These are phyloP conservation scores for Fagopyrum homotropicum DNA, from an alignment of 148 eudicot species.

Conservation along the genomic window DNA sequence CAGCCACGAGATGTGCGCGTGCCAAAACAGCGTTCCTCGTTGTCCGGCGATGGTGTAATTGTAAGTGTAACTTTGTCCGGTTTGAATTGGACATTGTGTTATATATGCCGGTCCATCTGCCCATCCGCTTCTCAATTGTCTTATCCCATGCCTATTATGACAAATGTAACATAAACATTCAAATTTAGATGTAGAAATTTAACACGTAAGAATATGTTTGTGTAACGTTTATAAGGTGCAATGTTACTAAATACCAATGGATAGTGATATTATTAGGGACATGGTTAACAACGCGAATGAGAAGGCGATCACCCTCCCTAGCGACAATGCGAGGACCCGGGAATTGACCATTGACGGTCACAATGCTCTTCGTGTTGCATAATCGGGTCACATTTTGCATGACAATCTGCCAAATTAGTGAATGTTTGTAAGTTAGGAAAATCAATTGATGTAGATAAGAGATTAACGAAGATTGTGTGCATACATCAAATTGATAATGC, in stretches of 20 bases:
- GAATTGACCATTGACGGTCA: slow-evolving; percentile 26
- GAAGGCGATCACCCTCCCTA: slow-evolving; percentile 24
- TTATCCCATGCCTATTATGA: slow-evolving; percentile 39
- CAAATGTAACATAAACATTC: neutral
- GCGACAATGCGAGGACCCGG: slow-evolving; percentile 30
- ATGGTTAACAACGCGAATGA: slow-evolving; percentile 20
- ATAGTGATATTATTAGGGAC: slow-evolving; percentile 31
- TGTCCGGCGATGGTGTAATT: slow-evolving; percentile 48
- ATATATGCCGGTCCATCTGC: slow-evolving; percentile 61
- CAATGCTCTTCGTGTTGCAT: slow-evolving; percentile 22
- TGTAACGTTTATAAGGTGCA: neutral
- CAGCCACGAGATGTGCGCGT: slow-evolving; percentile 55
- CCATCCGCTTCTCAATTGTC: slow-evolving; percentile 50
- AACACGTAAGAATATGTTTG: neutral
- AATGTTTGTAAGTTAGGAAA: neutral
- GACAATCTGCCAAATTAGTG: slow-evolving; percentile 8
- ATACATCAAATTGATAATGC: slow-evolving; percentile 19
- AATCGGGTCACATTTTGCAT: slow-evolving; percentile 22
- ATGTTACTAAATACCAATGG: slow-evolving; percentile 16
- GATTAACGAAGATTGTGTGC: neutral
- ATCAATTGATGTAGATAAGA: neutral
- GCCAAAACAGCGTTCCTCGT: slow-evolving; percentile 54
- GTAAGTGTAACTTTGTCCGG: slow-evolving; percentile 49
- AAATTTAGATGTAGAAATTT: neutral
- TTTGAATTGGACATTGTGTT: slow-evolving; percentile 59